Base-by-base conservation (phyloP, 345 rosid genomes). In the Raphanus sativus region DNA sequence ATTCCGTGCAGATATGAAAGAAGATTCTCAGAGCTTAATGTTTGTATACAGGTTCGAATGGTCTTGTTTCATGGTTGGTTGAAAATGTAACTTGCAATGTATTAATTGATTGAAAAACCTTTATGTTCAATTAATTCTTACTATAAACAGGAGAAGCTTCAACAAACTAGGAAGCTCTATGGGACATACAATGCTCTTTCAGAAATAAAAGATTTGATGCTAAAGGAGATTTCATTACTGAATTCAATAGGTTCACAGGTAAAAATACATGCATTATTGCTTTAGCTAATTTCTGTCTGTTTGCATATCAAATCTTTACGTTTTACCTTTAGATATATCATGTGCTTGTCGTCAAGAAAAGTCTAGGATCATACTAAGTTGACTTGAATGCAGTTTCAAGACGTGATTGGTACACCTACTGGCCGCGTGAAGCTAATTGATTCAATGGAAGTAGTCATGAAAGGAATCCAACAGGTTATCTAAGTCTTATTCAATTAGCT, bases 181-280 rank as follows among this genome's bases (percentile, higher is more conserved):
- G 91, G 90, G 38, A 90, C 97, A 17, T 91, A 89, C 79, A 92
- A 89, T 80, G 89, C 95, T 48, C 94, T 94, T 74, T 69, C 87
- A 83, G 97, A 89, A 77, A 89, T 86, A 69, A 94, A 94, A 80
- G 95, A 91, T 45, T 80, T 89, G 82, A 91, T 90, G 97, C 89
- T 87, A 50, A 94, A 94, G 81, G 97, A 94, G 83, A 89, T 84
- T 16, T 90, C 94, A 13, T 86, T 94, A 69, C 73, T 91, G 75
- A 89, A 88, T 78, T 94, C 97, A 12, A 87, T 91, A 69, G 87
- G 86, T 81, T 87, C 93, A 32, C 97, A 89, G 97, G 96, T 90
- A 59, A 65, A 36, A 80, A 21, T 21, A 21, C 40, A 54, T 61
- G 45, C 62, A 30, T 63, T 60, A 50, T 38, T 17, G 66, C 62